Base-by-base conservation (phyloP, 768 basidiomycete species). In the Termitomyces sp. region DNA sequence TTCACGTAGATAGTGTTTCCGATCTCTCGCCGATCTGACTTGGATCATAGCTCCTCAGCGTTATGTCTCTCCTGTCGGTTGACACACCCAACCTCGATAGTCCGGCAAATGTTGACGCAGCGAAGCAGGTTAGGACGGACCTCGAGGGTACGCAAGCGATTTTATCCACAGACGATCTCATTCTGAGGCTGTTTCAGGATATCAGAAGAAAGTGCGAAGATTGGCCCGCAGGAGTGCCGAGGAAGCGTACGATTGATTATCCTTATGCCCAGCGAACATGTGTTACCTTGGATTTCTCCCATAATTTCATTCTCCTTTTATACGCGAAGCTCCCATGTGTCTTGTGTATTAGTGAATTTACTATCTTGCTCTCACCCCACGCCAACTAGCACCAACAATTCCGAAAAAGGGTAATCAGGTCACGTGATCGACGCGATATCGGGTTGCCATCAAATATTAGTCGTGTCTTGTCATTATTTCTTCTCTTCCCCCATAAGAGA, bases 101-200 rank as follows among this genome's bases (percentile, higher is more conserved):
- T 61, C 95, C 95, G 3, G 95, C 95, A 5, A 98, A 98, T 64
- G 89, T 98, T 14, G 95, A 98, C 67, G 95, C 97, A 0, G 96
- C 97, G 22, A 93, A 93, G 68, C 87, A 95, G 69, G 82, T 91
- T 36, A 82, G 91, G 63, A 84, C 78, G 27, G 82, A 91, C 66
- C 70, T 79, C 20, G 73, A 78, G 50, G 77, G 90, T 89, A 67
- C 26, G 82, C 40, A n/a, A 10, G 24, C 39, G 43, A 26, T 10
- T 13, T 26, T 57, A 50, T 24, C 26, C 36, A 34, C 43, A 9
- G 53, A 22, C 4, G 34, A 48, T 56, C 45, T 49, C 39, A 39
- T 50, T 42, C 55, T 47, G 13, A 55, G 24, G 61, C 59, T 57
- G 67, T 39, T 62, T 55, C 64, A 91, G 93, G 70, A 2, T 99